Percentiles rank a stretch among this genome's conserved stretches.
Evolutionary conservation across 2,329 filamentous ascomycete species (phyloP).

Genomic region (Phyllosticta paracitricarpa): DNA sequence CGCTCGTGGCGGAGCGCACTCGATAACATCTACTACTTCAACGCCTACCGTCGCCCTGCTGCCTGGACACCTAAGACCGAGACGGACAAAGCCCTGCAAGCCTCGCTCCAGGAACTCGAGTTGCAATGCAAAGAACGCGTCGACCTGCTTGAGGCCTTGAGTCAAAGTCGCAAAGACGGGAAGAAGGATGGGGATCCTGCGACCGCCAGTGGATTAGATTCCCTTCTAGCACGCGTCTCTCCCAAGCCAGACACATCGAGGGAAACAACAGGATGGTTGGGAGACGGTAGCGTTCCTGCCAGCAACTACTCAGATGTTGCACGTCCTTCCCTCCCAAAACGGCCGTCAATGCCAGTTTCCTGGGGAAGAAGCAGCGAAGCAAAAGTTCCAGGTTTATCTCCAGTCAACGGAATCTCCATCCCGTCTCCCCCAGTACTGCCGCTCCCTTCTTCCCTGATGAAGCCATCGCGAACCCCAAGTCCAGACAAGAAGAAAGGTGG

Average conservation of each 20-base stretch:
- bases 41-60: slow-evolving; percentile 62
- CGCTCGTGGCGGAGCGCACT: slow-evolving; percentile 84
- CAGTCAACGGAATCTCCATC: not conserved
- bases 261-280: slow-evolving; percentile 51
- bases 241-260: not conserved
- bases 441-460: slow-evolving; percentile 22
- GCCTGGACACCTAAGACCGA: slow-evolving; percentile 64
- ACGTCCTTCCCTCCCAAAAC: slow-evolving; percentile 53
- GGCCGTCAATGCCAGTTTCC: slow-evolving; percentile 38
- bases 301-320: slow-evolving; percentile 73
- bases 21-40: slow-evolving; percentile 79
- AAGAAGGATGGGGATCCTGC: slow-evolving; percentile 25
- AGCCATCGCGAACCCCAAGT: slow-evolving; percentile 47
- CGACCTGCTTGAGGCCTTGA: slow-evolving; percentile 73
- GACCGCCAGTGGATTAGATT: not conserved
- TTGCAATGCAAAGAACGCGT: slow-evolving; percentile 89
- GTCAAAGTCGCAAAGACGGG: slow-evolving; percentile 51
- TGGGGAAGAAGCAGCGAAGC: slow-evolving; percentile 31
- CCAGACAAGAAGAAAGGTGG: slow-evolving; percentile 48
- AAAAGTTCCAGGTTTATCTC: not conserved
- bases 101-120: slow-evolving; percentile 74
- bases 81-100: slow-evolving; percentile 72
- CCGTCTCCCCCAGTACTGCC: not conserved
- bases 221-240: not conserved
- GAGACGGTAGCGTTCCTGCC: slow-evolving; percentile 70